These are phyloP conservation scores for Apostasia ramifera DNA, from an alignment of 106 monocot species.

Conservation along the genomic window DNA sequence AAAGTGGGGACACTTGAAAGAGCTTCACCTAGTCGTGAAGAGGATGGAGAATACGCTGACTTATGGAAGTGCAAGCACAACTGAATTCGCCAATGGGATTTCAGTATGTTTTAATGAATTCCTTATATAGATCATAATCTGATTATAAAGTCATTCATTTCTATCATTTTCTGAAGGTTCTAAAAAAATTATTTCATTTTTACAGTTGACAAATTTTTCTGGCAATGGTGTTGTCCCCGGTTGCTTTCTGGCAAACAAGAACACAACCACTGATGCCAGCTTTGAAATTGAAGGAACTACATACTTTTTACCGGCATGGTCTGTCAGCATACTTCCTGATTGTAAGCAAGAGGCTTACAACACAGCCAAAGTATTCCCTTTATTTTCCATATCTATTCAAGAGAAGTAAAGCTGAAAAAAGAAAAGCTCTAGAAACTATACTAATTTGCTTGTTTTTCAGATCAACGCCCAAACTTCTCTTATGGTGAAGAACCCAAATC, in stretches of 20 bases:
- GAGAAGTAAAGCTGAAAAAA: too few species aligned
- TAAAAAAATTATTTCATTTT: not conserved
- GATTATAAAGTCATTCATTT: not conserved
- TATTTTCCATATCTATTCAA: not conserved
- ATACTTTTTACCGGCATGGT: slow-evolving; percentile 62
- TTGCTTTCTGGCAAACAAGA: slow-evolving; percentile 60
- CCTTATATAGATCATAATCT: not conserved
- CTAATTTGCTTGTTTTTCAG: slow-evolving; percentile 12
- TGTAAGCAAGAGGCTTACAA: slow-evolving; percentile 62
- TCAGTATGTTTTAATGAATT: slow-evolving; percentile 17
- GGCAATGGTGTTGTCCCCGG: slow-evolving; percentile 17
- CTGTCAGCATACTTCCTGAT: slow-evolving; percentile 66
- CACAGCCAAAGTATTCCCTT: slow-evolving; percentile 56
- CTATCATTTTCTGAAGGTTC: not conserved
- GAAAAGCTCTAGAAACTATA: not conserved
- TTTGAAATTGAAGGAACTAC: slow-evolving; percentile 20
- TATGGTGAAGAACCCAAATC: slow-evolving; percentile 30
- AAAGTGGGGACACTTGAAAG: slow-evolving; percentile 61
- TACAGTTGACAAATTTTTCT: slow-evolving; percentile 48
- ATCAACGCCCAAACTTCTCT: slow-evolving; percentile 36
- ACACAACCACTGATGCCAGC: slow-evolving; percentile 19
- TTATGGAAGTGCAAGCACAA: slow-evolving; percentile 29
- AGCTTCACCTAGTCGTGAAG: slow-evolving; percentile 40
- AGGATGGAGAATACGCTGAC: slow-evolving; percentile 34
- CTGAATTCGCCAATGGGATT: slow-evolving; percentile 13